Evolutionary conservation across 2,329 filamentous ascomycete genomes (phyloP), one percentile per base, ranked within the genome.

Genomic region (Fusarium equiseti): DNA sequence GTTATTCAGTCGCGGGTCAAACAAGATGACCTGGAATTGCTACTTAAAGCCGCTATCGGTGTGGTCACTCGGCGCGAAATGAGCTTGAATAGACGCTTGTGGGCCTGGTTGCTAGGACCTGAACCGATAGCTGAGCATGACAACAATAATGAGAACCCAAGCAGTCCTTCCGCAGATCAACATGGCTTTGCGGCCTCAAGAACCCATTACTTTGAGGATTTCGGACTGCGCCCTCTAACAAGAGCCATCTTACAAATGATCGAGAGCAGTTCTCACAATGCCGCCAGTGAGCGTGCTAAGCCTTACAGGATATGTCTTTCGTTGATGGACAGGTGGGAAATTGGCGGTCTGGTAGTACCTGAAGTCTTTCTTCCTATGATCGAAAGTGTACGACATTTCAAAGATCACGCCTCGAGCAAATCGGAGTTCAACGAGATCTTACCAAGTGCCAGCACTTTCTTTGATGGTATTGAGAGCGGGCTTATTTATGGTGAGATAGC

Each of bases 321-420:
- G 18, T 84, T 99, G 55, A 98, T 99, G 96, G 96, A 99, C 81
- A 90, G 95, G 63, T 98, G 94, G 95, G 96, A 99, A 79, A 95
- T 99, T 71, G 96, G 96, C 31, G 94, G 94, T 3, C 85, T 95
- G 20, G 90, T 99, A 49, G 91, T 98, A 3, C 93, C 95, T 0
- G 91, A 94, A 66, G 88, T 98, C 16, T 98, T 99, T 76, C 84
- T 98, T 16, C 92, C 95, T 6, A 90, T 95, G 27, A 88, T 99
- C 73, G 87, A 91, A 77, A 97, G 91, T 73, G 91, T 97, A 40
- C 90, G 91, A 71, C 83, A 85, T 48, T 98, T 94, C 81, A 91
- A 94, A 79, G 82, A 84, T 27, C 84, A 83, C 54, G 89, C 91
- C 13, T 80, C 86, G 1, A 86, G 86, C n/a, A 91, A 91, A 75